phyloP scores from a whole-genome alignment of 2,329 filamentous ascomycete species.

The Stemphylium lycopersici region DNA sequence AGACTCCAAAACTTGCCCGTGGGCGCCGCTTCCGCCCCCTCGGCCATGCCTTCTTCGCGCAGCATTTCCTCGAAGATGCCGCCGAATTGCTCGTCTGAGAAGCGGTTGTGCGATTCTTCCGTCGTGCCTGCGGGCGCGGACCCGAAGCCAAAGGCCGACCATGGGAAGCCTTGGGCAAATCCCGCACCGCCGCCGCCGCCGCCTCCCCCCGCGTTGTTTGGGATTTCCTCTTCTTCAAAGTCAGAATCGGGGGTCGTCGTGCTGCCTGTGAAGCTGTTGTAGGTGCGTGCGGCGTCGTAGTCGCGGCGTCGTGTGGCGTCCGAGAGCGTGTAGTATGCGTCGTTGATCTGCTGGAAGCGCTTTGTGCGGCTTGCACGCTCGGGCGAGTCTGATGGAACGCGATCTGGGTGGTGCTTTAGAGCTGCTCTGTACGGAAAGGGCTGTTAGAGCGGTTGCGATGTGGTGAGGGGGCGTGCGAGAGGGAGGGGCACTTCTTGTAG shows the following conservation, averaged over 20 bases:
- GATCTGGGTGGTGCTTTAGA: constrained; percentile 91
- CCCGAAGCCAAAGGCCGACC: constrained; percentile 73
- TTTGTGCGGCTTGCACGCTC: constrained; percentile 82
- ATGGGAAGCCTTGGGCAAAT: constrained; percentile 66
- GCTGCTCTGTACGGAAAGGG: constrained; percentile 66
- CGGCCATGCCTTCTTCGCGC: constrained; percentile 69
- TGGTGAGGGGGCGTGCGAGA: neutral
- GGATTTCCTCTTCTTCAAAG: constrained; percentile 60
- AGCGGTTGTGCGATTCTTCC: constrained; percentile 59
- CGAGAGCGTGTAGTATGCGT: constrained; percentile 90
- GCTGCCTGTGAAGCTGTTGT: constrained; percentile 55
- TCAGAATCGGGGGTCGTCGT: constrained; percentile 53
- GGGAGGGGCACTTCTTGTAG: constrained; percentile 75
- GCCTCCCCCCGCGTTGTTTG: constrained; percentile 27
- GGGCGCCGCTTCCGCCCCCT: constrained; percentile 61
- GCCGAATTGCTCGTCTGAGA: constrained; percentile 83
- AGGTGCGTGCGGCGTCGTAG: constrained; percentile 76
- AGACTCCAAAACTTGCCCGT: constrained; percentile 85
- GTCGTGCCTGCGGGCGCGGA: constrained; percentile 50
- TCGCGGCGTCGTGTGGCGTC: constrained; percentile 77
- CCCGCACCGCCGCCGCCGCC: constrained; percentile 2
- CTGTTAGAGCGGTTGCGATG: constrained; percentile 5
- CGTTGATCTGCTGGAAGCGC: constrained; percentile 89
- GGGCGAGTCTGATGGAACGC: constrained; percentile 81
- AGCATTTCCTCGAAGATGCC: constrained; percentile 64